These are phyloP conservation scores for Albophoma yamanashiensis DNA, from an alignment of 2,329 filamentous ascomycete genomes.

Conservation along the genomic window DNA sequence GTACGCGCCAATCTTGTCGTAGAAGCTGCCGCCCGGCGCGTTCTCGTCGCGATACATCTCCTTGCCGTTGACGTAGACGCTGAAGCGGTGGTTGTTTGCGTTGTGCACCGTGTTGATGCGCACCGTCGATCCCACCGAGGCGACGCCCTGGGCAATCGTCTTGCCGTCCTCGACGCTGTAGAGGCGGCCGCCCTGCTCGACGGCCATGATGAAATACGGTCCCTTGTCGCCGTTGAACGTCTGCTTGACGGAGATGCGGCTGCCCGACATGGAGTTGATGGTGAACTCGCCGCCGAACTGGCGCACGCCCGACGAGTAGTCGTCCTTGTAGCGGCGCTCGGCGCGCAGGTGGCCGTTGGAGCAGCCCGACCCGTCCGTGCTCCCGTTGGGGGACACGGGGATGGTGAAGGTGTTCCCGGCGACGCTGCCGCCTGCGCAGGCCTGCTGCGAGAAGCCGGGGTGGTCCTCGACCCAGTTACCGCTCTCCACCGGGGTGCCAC, in stretches of 20 bases:
- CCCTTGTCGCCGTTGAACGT: constrained; percentile 11
- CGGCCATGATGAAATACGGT: constrained; percentile 11
- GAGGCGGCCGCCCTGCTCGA: constrained; percentile 7
- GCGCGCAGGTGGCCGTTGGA: constrained; percentile 12
- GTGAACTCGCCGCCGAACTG: constrained; percentile 13
- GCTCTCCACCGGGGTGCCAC: constrained; percentile 7
- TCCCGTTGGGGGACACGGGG: constrained; percentile 9
- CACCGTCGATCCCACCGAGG: constrained; percentile 8
- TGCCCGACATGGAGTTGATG: constrained; percentile 12
- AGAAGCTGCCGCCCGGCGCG: constrained; percentile 12
- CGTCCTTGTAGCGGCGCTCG: constrained; percentile 10
- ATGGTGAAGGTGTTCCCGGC: constrained; percentile 8
- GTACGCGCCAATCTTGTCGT: constrained; percentile 15
- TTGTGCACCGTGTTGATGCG: constrained; percentile 15
- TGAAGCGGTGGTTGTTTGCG: constrained; percentile 6
- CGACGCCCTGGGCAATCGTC: constrained; percentile 8
- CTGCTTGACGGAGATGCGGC: constrained; percentile 13
- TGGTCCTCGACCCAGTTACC: constrained; percentile 5
- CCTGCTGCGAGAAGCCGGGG: constrained; percentile 4
- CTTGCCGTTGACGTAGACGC: constrained; percentile 13
- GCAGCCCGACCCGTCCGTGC: constrained; percentile 9
- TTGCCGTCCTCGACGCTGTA: constrained; percentile 12
- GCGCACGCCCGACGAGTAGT: constrained; percentile 9
- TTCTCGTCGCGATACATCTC: constrained; percentile 8
- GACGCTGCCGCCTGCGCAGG: constrained; percentile 9